These are phyloP conservation scores for Kurtzmaniella quercitrusa DNA, from an alignment of 1,139 yeast genomes.

Conservation along the genomic window DNA sequence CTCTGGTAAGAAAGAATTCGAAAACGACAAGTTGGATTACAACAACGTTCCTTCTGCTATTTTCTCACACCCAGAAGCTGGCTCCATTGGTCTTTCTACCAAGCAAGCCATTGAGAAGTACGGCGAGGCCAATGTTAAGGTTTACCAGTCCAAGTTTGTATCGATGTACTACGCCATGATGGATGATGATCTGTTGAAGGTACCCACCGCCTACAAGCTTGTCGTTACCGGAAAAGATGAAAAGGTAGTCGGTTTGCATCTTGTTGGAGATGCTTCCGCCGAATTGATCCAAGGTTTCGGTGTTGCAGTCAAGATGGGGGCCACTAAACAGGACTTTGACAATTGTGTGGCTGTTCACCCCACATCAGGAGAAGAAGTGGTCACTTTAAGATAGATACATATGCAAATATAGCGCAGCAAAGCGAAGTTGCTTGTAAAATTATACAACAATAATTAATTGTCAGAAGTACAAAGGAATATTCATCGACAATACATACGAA, in stretches of 20 bases:
- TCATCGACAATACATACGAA: too few relatives aligned
- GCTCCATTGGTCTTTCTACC: slow-evolving; percentile 84
- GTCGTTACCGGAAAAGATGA: slow-evolving; percentile 77
- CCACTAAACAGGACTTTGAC: slow-evolving; percentile 93
- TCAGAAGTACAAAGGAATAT: too few relatives aligned
- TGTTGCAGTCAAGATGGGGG: slow-evolving; percentile 96
- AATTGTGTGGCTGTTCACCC: slow-evolving; percentile 97
- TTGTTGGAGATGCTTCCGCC: slow-evolving; percentile 85
- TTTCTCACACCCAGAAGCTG: slow-evolving; percentile 97
- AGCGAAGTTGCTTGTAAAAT: too few relatives aligned
- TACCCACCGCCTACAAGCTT: slow-evolving; percentile 84
- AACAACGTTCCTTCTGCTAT: slow-evolving; percentile 84
- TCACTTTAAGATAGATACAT: slow-evolving; percentile 60
- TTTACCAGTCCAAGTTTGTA: slow-evolving; percentile 77
- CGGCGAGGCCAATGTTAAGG: slow-evolving; percentile 77
- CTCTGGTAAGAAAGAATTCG: slow-evolving; percentile 66
- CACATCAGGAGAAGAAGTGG: slow-evolving; percentile 95
- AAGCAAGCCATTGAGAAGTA: slow-evolving; percentile 69
- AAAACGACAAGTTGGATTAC: slow-evolving; percentile 74
- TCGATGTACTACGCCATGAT: slow-evolving; percentile 93
- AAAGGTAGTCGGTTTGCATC: slow-evolving; percentile 91
- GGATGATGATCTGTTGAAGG: slow-evolving; percentile 60
- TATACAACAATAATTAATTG: too few relatives aligned
- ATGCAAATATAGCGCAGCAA: background rate
- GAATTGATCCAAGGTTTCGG: slow-evolving; percentile 98